A percentile compares a stretch with the other conserved stretches of the same genome.
Conservation (phyloP, 345 rosid species). For the Triadica sebifera region DNA sequence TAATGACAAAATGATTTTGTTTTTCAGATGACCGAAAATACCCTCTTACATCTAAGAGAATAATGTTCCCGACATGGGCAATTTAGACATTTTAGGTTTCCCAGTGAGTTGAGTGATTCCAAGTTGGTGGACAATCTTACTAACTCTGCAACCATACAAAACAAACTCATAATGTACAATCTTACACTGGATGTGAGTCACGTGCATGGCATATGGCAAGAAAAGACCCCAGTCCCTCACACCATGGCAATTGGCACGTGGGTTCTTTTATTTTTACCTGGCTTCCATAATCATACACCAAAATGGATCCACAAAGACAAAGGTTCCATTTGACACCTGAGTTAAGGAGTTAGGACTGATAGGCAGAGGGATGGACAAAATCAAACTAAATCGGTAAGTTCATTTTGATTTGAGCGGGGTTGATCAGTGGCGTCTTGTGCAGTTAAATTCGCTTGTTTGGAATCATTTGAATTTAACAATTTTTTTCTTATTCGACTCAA, state of each 20-base stretch:
- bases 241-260: not conserved
- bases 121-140: constrained; percentile 19
- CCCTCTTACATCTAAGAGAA: not conserved
- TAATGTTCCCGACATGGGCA: not conserved
- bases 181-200: constrained; percentile 20
- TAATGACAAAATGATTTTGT: not conserved
- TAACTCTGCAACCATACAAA: constrained; percentile 5
- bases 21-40: not conserved
- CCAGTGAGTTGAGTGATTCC: constrained; percentile 12
- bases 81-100: not conserved
- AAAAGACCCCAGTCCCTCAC: not conserved
- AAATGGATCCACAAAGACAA: not conserved
- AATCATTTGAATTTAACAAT: too few species aligned
- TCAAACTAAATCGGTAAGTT: too few species aligned
- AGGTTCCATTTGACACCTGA: too few species aligned
- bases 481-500: too few species aligned
- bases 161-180: not conserved
- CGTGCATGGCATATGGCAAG: constrained; percentile 23
- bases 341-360: too few species aligned
- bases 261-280: not conserved
- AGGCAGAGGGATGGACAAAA: too few species aligned
- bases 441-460: too few species aligned
- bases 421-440: too few species aligned
- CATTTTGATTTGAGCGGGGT: too few species aligned
- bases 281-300: constrained; percentile 9